Base-by-base conservation (phyloP, 805 yeast species). In the Candida jianshihensis region DNA sequence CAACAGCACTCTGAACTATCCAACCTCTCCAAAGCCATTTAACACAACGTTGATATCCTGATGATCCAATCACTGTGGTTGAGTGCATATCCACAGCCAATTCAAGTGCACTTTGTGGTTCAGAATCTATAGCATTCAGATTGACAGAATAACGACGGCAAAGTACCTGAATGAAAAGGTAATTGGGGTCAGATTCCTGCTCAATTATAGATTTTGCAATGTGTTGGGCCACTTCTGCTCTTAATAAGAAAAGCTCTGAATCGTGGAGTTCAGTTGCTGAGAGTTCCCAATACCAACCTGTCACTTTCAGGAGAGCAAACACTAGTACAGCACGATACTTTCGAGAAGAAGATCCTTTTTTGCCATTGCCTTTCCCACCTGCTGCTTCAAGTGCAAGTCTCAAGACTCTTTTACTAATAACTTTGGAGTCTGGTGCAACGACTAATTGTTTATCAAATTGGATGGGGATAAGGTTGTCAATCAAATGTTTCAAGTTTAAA, bases 21-120 rank as follows among this genome's bases (percentile, higher is more conserved):
- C 95, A 85, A 20, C 96, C 96, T 38, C 89, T 66, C 96, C 96
- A 87, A 33, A 87, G 59, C 95, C 95, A 87, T 46, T 80, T 77
- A 50, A 86, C 71, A 61, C 95, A 85, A 36, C 95, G 64, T 58
- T 87, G 95, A 56, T 76, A 87, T 0, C 95, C 96, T 8, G 81
- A 64, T 0, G 94, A 75, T 2, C 87, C 79, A 48, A 88, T 84
- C 14, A 86, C 79, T 17, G 71, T 68, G 8, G 89, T 78, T 10
- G 83, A 73, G 47, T 87, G 95, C 73, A 78, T 74, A 53, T 87
- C 96, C 19, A 84, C 87, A 0, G 95, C 95, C 49, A 86, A 57
- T 54, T 87, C 96, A 43, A 87, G 61, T 0, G 88, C 95, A 58
- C 75, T 81, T n/a, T 70, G 60, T 0, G 95, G 90, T 5, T 56